Base-by-base conservation (phyloP, 805 yeast genomes). In the Wickerhamiella brachini region DNA sequence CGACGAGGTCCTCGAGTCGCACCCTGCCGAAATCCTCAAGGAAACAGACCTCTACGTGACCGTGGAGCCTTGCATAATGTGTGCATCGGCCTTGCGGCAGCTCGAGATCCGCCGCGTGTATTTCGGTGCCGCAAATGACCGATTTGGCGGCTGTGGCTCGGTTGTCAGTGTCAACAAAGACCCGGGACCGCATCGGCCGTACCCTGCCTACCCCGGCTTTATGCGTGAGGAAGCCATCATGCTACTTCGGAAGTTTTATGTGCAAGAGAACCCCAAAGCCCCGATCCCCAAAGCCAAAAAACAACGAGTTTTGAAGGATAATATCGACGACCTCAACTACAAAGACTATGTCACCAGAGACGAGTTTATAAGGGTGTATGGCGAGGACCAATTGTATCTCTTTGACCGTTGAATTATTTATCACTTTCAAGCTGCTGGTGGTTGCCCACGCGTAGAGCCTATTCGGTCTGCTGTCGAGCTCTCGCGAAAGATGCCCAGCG, bases 11-110 rank as follows among this genome's bases (percentile, higher is more conserved):
- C 64, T 74, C 38, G 56, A 62, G 4, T 60, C 66, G 31, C 64
- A 65, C 44, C 62, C 69, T 4, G 54, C 60, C 0, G 43, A 52
- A 5, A 55, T 66, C 9, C 78, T 86, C 59, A 59, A 65, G 39
- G 76, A 80, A 23, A 71, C 85, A 2, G 80, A 78, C 29, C 71
- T 93, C 7, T 90, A 88, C 65, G 98, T 93, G 23, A 88, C 97
- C 0, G 97, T 93, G 0, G 98, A 93, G 66, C 98, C 98, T 0
- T 93, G 98, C 63, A 83, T 93, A 7, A 93, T 93, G 98, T 93
- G 98, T 69, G 97, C 96, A 0, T 80, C 93, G 42, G 88, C 95
- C 2, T 67, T 93, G 42, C 74, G 89, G 53, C 98, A 93, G 59
- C 64, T 89, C 45, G 82, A 83, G 1, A 78, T 93, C 10, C 67